Base-by-base conservation (phyloP, 495 filamentous ascomycete species). In the Tirmania nivea region DNA sequence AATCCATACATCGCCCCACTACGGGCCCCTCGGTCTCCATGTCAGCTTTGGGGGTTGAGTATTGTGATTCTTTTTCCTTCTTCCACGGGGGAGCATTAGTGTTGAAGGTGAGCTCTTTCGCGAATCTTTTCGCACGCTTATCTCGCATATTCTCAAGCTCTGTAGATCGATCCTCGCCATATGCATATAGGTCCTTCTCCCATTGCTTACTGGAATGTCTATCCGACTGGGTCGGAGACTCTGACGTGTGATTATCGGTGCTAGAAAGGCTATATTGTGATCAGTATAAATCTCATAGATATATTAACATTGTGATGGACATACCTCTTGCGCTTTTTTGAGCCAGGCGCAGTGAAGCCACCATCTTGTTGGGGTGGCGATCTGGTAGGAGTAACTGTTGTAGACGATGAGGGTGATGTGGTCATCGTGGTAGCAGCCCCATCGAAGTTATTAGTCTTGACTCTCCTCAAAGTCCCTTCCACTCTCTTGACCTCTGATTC, bases 131-230 rank as follows among this genome's bases (percentile, higher is more conserved):
- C 68, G 78, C 82, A 54, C 90, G 79, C 71, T 89, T 89, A 65
- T 93, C 88, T 71, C 82, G 71, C 66, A 84, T 79, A 69, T 80
- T 81, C 69, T 86, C 78, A 88, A 83, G 94, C 93, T 90, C 81
- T 92, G 72, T 70, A 70, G 69, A 69, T 69, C 62, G 73, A 71
- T 57, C 49, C 53, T 54, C 55, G 49, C 55, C 54, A 31, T 56
- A 55, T 34, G 48, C 60, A 57, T 59, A 69, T 63, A 54, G 69
- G 57, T 60, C 71, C 67, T 57, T 51, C 50, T 57, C 25, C 25
- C 25, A 31, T 31, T 31, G 25, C 25, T 31, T 31, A 31, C 25
- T 31, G 39, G 39, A 14, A 8, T 8, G 39, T 19, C 17, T 45
- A 45, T 45, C 39, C 3, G 3, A 45, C 17, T 45, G 4, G 17